Conservation (phyloP, 805 yeast species). For the Jamesozyma jinghongensis region DNA sequence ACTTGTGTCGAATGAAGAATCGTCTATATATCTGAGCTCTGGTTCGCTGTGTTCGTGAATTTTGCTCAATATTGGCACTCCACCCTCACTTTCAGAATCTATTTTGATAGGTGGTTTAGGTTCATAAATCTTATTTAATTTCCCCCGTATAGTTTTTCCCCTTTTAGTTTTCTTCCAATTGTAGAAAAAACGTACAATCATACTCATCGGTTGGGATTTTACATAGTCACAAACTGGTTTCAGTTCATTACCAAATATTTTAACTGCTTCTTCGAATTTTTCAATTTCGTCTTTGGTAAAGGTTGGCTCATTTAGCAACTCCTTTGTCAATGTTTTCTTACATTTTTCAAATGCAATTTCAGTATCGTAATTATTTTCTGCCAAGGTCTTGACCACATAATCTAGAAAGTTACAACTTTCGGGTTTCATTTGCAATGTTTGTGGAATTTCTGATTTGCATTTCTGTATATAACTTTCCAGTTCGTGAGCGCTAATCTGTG, state of each 20-base stretch:
- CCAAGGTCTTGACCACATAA: constrained; percentile 47
- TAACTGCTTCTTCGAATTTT: constrained; percentile 67
- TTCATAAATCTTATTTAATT: constrained; percentile 60
- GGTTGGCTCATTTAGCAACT: constrained; percentile 66
- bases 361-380: constrained; percentile 44
- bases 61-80: not conserved
- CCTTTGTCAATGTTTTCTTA: constrained; percentile 45
- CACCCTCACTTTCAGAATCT: constrained; percentile 9
- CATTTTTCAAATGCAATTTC: constrained; percentile 37
- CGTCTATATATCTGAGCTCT: constrained; percentile 33
- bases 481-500: constrained; percentile 17
- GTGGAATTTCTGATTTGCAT: constrained; percentile 49
- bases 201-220: constrained; percentile 61
- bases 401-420: constrained; percentile 80
- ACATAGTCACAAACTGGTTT: constrained; percentile 65
- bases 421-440: constrained; percentile 42
- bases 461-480: constrained; percentile 47
- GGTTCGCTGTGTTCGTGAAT: constrained; percentile 1
- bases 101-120: constrained; percentile 9
- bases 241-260: constrained; percentile 66
- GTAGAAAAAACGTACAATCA: constrained; percentile 80
- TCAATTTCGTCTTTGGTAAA: constrained; percentile 53
- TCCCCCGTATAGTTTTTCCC: constrained; percentile 77
- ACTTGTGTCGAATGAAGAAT: constrained; percentile 51
- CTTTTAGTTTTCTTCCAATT: constrained; percentile 81